Percentiles rank a stretch among this genome's conserved stretches.
Evolutionary conservation across 345 rosid genomes (phyloP).

Genomic region (Theobroma cacao): DNA sequence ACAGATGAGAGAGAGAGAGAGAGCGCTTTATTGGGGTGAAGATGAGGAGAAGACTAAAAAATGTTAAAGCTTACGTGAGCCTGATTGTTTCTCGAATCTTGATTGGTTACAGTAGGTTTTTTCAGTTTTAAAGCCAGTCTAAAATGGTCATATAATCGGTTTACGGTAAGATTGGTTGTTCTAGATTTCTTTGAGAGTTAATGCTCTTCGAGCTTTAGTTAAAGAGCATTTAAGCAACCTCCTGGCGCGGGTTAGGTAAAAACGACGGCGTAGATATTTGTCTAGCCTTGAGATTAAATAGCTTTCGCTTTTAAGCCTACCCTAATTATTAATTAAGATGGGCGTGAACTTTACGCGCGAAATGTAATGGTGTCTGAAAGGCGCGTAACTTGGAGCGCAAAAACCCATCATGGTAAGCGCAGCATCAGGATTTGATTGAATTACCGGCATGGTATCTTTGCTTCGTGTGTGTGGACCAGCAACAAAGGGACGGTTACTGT

Average conservation of each 20-base stretch:
- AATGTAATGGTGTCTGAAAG: not conserved
- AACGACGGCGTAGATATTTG: constrained; percentile 4
- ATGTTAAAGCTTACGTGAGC: constrained; percentile 11
- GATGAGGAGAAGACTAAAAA: not conserved
- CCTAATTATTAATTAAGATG: not conserved
- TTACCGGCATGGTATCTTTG: not conserved
- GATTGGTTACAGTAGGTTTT: not conserved
- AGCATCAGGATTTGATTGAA: constrained; percentile 7
- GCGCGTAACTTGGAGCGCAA: not conserved
- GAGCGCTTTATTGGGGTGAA: constrained; percentile 16
- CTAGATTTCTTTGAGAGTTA: not conserved
- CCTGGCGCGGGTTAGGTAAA: not conserved
- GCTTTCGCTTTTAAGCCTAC: not conserved
- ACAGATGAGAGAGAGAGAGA: not conserved
- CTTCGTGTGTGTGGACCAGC: not conserved
- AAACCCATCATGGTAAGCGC: not conserved
- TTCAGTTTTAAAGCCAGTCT: not conserved
- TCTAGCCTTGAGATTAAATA: not conserved
- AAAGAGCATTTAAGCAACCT: constrained; percentile 6
- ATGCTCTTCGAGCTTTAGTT: constrained; percentile 10
- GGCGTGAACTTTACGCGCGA: not conserved
- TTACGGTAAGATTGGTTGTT: not conserved
- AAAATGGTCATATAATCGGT: not conserved
- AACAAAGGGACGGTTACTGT: not conserved
- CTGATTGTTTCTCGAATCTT: not conserved